Percentiles rank a stretch among this genome's conserved stretches.
Conservation (phyloP, 2,329 filamentous ascomycete species). For the Tolypocladium guangdongense region DNA sequence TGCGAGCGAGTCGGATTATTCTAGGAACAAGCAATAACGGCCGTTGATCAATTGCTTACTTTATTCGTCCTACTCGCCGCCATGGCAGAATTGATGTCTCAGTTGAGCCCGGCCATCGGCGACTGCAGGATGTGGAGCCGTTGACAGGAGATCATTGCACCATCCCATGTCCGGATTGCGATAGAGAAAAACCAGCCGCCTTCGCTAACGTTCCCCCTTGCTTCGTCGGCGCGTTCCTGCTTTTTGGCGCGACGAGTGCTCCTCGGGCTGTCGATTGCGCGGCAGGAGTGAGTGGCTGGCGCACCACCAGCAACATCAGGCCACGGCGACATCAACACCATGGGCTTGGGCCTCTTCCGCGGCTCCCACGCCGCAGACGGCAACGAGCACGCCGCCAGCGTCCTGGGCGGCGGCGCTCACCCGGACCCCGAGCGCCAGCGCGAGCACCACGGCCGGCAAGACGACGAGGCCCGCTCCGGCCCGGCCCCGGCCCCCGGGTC, state of each 20-base stretch:
- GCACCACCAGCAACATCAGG: too few relatives aligned
- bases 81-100: too few relatives aligned
- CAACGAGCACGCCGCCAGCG: neutral
- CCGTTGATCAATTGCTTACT: too few relatives aligned
- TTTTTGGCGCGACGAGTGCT: neutral
- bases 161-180: conserved; percentile 1
- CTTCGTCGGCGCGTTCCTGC: neutral
- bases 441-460: neutral
- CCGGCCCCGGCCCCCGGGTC: neutral
- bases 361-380: neutral
- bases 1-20: too few relatives aligned
- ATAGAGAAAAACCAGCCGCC: neutral
- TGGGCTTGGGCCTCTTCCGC: neutral
- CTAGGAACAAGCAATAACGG: too few relatives aligned
- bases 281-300: neutral
- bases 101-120: neutral
- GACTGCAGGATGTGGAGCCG: neutral
- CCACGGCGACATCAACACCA: neutral
- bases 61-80: too few relatives aligned
- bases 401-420: neutral
- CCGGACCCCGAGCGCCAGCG: neutral
- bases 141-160: neutral
- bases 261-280: neutral
- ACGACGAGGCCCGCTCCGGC: neutral
- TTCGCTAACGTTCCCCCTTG: neutral